phyloP scores from a whole-genome alignment of 2,329 filamentous ascomycete genomes.

The Apiospora arundinis region DNA sequence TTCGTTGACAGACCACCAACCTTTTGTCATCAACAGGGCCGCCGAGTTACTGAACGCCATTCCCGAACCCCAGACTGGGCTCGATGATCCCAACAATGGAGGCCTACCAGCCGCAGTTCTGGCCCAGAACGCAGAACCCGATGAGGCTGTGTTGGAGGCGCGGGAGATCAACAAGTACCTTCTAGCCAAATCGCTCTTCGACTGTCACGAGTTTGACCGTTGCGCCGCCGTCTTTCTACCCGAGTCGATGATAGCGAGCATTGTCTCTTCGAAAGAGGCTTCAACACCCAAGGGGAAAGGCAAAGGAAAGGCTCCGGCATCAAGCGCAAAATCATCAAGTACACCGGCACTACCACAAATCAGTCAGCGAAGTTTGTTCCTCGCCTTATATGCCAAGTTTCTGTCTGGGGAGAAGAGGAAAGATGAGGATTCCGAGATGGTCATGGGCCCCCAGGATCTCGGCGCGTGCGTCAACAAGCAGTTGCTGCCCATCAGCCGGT shows the following conservation, averaged over 20 bases:
- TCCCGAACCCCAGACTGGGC: conserved; percentile 53
- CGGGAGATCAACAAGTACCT: conserved; percentile 84
- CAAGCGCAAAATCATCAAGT: conserved; percentile 31
- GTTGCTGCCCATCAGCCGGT: conserved; percentile 74
- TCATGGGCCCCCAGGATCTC: conserved; percentile 90
- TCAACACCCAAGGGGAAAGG: conserved; percentile 53
- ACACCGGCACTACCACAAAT: conserved; percentile 57
- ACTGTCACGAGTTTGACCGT: conserved; percentile 93
- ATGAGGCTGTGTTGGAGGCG: conserved; percentile 77
- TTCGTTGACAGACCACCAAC: conserved; percentile 30
- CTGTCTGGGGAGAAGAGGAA: conserved; percentile 94
- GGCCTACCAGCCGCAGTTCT: conserved; percentile 55
- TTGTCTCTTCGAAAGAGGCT: conserved; percentile 58
- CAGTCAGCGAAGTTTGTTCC: conserved; percentile 91
- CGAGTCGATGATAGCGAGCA: conserved; percentile 74
- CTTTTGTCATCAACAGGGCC: conserved; percentile 65
- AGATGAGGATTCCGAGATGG: conserved; percentile 96
- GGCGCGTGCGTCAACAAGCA: conserved; percentile 87
- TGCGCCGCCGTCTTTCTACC: conserved; percentile 89
- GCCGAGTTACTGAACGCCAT: conserved; percentile 92
- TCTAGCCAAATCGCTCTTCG: conserved; percentile 91
- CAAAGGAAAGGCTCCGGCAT: conserved; percentile 65
- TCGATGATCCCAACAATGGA: conserved; percentile 41
- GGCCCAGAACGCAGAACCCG: conserved; percentile 67
- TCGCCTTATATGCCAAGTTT: conserved; percentile 91